phyloP scores from a whole-genome alignment of 306 rosid species.

The Delonix regia region DNA sequence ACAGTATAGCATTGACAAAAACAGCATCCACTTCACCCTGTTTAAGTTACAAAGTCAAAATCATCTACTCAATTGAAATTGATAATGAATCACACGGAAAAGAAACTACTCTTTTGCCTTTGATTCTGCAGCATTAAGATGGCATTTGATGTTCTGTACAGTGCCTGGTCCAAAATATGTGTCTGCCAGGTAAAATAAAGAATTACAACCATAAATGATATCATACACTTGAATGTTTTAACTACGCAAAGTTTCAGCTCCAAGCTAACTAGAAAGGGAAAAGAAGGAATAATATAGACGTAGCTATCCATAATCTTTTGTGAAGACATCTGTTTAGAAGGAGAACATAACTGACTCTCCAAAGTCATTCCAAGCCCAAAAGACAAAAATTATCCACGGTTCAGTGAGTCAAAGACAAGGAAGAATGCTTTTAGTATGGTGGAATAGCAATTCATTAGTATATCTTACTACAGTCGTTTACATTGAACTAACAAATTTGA shows the following conservation, averaged over 20 bases:
- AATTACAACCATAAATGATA: not conserved
- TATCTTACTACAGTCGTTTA: not conserved
- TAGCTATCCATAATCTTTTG: not conserved
- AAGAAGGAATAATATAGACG: not conserved
- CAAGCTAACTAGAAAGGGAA: not conserved
- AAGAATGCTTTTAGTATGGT: not conserved
- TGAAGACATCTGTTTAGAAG: not conserved
- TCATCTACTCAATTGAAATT: conserved; percentile 3
- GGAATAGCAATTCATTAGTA: not conserved
- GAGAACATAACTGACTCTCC: not conserved
- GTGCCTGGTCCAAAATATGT: conserved; percentile 88
- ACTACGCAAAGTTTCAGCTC: not conserved
- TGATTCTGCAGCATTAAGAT: conserved; percentile 59
- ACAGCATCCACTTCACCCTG: conserved; percentile 88
- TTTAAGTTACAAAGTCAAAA: conserved; percentile 27
- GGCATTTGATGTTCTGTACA: conserved; percentile 66
- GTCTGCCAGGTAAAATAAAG: conserved; percentile 46
- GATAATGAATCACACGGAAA: conserved; percentile 24
- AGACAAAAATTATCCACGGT: not conserved
- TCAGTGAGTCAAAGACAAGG: not conserved
- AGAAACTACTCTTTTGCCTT: conserved; percentile 45
- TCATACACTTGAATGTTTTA: not conserved
- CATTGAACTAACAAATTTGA: not conserved
- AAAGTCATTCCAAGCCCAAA: not conserved
- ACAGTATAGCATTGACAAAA: conserved; percentile 74